These are phyloP conservation scores for Peziza echinospora DNA, from an alignment of 495 filamentous ascomycete genomes.

Conservation along the genomic window DNA sequence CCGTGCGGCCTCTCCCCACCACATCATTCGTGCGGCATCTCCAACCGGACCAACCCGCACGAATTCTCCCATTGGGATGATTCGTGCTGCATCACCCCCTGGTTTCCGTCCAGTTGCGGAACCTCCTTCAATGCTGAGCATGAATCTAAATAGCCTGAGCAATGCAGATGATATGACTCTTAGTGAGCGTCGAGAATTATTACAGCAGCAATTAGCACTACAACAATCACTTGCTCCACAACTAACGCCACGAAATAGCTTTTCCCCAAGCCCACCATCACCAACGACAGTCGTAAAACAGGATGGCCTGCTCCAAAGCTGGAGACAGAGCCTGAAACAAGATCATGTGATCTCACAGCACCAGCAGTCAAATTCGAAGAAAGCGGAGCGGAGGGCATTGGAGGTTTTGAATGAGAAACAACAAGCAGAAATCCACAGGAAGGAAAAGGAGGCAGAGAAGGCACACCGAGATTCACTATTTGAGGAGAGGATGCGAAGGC, in stretches of 20 bases:
- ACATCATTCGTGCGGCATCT: conserved; percentile 7
- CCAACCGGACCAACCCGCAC: no score
- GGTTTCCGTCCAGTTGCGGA: background rate
- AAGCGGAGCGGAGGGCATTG: conserved; percentile 27
- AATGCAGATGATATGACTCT: background rate
- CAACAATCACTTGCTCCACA: background rate
- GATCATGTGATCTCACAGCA: conserved; percentile 30
- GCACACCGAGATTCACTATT: conserved; percentile 13
- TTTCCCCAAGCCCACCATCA: background rate
- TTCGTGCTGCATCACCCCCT: no score
- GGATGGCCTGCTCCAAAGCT: conserved; percentile 40
- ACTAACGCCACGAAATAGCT: background rate
- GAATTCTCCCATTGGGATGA: no score
- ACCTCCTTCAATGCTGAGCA: background rate
- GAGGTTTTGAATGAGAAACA: conserved; percentile 17
- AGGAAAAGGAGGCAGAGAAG: conserved; percentile 27
- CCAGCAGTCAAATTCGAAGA: conserved; percentile 20
- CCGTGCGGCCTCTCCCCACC: background rate
- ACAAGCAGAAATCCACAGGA: conserved; percentile 8
- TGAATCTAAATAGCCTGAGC: background rate
- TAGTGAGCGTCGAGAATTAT: background rate
- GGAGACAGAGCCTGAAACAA: conserved; percentile 47
- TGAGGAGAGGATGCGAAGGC: conserved; percentile 48
- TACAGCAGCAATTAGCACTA: no score
- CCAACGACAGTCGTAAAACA: background rate